phyloP scores from a whole-genome alignment of 1,284 basidiomycete species.

The Pholiota adiposa region DNA sequence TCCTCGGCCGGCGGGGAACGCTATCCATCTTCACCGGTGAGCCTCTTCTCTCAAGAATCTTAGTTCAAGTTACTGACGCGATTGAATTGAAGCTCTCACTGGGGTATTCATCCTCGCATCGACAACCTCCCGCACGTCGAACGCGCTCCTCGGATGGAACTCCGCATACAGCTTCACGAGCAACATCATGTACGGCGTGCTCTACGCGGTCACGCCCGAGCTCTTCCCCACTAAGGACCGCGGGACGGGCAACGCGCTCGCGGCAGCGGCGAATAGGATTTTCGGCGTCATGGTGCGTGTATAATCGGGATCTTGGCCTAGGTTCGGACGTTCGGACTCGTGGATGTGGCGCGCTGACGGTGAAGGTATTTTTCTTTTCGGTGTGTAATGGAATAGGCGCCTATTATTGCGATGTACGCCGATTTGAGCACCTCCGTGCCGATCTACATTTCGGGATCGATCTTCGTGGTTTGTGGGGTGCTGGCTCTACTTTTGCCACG shows the following conservation, averaged over 20 bases:
- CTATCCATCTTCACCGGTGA: conserved; percentile 58
- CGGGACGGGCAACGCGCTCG: conserved; percentile 66
- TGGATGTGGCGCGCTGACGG: neutral
- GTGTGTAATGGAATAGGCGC: conserved; percentile 49
- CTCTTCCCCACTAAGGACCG: conserved; percentile 76
- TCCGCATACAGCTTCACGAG: conserved; percentile 67
- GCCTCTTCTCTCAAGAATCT: conserved; percentile 31
- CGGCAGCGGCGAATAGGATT: conserved; percentile 57
- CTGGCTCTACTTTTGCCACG: conserved; percentile 77
- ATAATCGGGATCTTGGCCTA: conserved; percentile 19
- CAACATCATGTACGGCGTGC: conserved; percentile 79
- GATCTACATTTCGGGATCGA: conserved; percentile 75
- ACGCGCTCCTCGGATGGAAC: conserved; percentile 72
- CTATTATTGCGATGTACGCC: conserved; percentile 74
- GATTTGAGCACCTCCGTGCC: conserved; percentile 70
- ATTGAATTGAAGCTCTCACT: conserved; percentile 52
- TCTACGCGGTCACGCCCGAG: conserved; percentile 74
- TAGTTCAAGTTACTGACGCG: conserved; percentile 10
- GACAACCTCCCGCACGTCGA: conserved; percentile 69
- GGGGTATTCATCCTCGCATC: conserved; percentile 74
- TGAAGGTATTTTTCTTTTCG: no score
- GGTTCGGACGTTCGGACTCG: neutral
- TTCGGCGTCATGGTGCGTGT: conserved; percentile 65
- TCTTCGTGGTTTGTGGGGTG: conserved; percentile 69
- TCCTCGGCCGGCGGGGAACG: conserved; percentile 66